These are phyloP conservation scores for Amanita phalloides DNA, from an alignment of 768 basidiomycete species.

Conservation along the genomic window DNA sequence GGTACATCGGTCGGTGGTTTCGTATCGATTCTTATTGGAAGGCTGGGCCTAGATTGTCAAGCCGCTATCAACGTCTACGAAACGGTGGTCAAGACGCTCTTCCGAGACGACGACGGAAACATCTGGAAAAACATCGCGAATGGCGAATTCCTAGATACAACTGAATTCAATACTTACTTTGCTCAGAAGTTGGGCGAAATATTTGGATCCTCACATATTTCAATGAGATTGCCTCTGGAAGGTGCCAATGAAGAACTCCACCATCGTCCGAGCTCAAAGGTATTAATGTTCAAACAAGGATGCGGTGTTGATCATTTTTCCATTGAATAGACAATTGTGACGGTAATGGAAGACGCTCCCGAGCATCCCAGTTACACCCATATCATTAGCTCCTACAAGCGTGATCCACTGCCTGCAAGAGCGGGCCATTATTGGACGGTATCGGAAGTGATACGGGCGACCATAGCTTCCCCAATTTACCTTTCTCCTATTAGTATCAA, in stretches of 20 bases:
- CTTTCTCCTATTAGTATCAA: constrained; percentile 9
- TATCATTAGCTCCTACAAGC: constrained; percentile 14
- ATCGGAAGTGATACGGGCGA: constrained; percentile 12
- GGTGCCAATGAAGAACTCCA: neutral
- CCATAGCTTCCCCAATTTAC: constrained; percentile 6
- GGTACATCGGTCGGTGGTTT: constrained; percentile 19
- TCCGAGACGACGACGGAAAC: constrained; percentile 7
- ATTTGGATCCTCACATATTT: constrained; percentile 1
- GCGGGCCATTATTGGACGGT: constrained; percentile 12
- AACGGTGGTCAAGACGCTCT: constrained; percentile 7
- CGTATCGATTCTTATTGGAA: constrained; percentile 16
- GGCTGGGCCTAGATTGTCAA: constrained; percentile 15
- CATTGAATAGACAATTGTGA: constrained; percentile 12
- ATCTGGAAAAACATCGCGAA: constrained; percentile 12
- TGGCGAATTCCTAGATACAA: neutral
- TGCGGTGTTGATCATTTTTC: neutral
- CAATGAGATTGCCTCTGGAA: constrained; percentile 2
- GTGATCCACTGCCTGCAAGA: neutral
- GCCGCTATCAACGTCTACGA: constrained; percentile 17
- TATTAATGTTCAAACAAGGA: neutral
- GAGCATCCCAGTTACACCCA: constrained; percentile 13
- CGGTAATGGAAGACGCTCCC: constrained; percentile 13
- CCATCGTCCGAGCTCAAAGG: constrained; percentile 6
- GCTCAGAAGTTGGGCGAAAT: neutral
- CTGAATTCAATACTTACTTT: neutral